Evolutionary conservation across 2,329 filamentous ascomycete genomes (phyloP).

Genomic region (Pseudogymnoascus sp.): DNA sequence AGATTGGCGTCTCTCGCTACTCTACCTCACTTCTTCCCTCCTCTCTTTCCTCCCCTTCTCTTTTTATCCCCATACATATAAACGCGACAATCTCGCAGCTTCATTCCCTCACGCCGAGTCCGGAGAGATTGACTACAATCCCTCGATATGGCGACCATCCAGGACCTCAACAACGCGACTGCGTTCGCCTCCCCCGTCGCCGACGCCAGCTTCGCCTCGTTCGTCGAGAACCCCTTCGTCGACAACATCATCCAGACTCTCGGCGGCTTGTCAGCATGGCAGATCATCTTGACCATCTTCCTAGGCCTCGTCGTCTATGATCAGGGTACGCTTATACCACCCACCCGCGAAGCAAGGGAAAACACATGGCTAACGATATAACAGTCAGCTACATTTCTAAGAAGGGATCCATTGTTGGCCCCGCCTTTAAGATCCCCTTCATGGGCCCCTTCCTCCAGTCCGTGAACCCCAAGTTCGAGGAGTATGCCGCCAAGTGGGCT

Average conservation of each 20-base stretch:
- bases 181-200: conserved; percentile 13
- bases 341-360: conserved; percentile 14
- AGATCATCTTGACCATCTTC: conserved; percentile 61
- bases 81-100: neutral
- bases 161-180: conserved; percentile 26
- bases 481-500: conserved; percentile 87
- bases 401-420: conserved; percentile 69
- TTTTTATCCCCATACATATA: neutral
- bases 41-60: neutral
- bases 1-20: neutral
- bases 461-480: conserved; percentile 80
- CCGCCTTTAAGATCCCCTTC: conserved; percentile 69
- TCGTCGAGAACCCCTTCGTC: neutral
- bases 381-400: conserved; percentile 65
- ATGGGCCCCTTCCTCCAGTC: conserved; percentile 95
- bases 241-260: conserved; percentile 7
- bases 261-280: conserved; percentile 49
- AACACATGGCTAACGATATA: conserved; percentile 11
- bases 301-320: conserved; percentile 72
- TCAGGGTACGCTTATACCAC: conserved; percentile 57
- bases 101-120: neutral
- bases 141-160: conserved; percentile 22
- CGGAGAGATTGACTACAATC: neutral
- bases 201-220: conserved; percentile 28
- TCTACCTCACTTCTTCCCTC: neutral